Base-by-base conservation (phyloP, 371 early-diverging fungal genomes). In the Chytridiales sp. region DNA sequence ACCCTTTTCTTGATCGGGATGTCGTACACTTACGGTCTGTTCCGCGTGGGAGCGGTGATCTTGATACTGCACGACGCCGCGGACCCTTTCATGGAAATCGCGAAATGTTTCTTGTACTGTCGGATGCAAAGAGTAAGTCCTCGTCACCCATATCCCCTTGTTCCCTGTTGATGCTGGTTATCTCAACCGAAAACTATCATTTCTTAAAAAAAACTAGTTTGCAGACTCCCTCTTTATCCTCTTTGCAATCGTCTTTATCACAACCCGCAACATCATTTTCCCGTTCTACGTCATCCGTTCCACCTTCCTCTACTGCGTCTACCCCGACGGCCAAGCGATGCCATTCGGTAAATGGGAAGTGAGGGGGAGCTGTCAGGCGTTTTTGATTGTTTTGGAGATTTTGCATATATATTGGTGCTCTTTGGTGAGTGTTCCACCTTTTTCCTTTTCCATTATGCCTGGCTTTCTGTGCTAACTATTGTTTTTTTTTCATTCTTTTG, bases 51-150 rank as follows among this genome's bases (percentile, higher is more conserved):
- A 0, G 62, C 67, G 34, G 69, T 75, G n/a, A 69, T 86, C 34
- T 61, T 83, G 58, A 47, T 76, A 11, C 52, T 86, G 40, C 87
- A 86, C 58, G 85, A 84, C 59, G 30, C 73, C 39, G 58, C 77
- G 31, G 86, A 86, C 73, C 85, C 86, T 6, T 69, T 81, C 65
- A 74, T 86, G 76, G 86, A 86, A 61, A 52, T 75, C 19, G 83
- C 82, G n/a, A 86, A 86, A 58, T 51, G 78, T 31, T 43, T 46
- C 38, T 60, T 78, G 42, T 85, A 86, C 61, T 8, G 73, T 15
- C 70, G 74, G 6, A 51, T 61, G 21, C 57, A 73, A 32, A 52
- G 59, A 72, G 73, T 74, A 41, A 35, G 60, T 31, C 1, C 17
- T 15, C 17, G 11, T 67, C n/a, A 9, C 21, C 1, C 39, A 22